Evolutionary conservation across 1,284 basidiomycete genomes (phyloP).

Genomic region (Irpex sp.): DNA sequence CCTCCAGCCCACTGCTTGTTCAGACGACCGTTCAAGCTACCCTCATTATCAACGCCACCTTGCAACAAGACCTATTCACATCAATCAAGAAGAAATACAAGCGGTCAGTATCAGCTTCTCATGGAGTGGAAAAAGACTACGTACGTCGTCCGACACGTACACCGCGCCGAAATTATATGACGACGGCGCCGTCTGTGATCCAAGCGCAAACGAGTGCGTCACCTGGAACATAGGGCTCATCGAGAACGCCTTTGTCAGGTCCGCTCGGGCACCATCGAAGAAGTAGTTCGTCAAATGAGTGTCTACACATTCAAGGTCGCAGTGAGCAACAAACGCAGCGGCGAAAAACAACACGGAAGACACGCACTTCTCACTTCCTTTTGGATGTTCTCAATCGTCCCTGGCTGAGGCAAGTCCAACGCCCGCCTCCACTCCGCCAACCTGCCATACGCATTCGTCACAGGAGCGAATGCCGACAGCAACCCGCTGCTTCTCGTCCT

Average conservation of each 20-base stretch:
- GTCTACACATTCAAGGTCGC: constrained; percentile 40
- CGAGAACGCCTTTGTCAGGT: constrained; percentile 92
- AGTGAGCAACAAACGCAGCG: neutral
- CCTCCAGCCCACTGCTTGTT: constrained; percentile 87
- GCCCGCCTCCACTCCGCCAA: constrained; percentile 79
- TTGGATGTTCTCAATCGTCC: constrained; percentile 85
- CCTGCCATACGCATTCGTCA: constrained; percentile 64
- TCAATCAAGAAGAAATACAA: neutral
- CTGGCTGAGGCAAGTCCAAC: constrained; percentile 83
- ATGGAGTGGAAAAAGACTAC: constrained; percentile 21
- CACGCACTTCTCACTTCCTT: constrained; percentile 82
- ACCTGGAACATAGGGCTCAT: constrained; percentile 97
- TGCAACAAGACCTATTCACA: constrained; percentile 78
- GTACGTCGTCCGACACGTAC: constrained; percentile 82
- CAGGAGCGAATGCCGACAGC: constrained; percentile 31
- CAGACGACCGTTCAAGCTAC: constrained; percentile 84
- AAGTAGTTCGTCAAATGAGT: constrained; percentile 93
- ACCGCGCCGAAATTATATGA: constrained; percentile 96
- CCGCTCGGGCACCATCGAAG: constrained; percentile 96
- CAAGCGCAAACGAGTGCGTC: constrained; percentile 92
- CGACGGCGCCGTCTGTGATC: constrained; percentile 70
- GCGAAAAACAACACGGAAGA: neutral
- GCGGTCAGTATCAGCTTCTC: neutral
- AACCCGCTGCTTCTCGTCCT: neutral
- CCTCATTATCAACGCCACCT: constrained; percentile 92